Base-by-base conservation (phyloP, 257 asterid genomes). In the Solanum pennellii region DNA sequence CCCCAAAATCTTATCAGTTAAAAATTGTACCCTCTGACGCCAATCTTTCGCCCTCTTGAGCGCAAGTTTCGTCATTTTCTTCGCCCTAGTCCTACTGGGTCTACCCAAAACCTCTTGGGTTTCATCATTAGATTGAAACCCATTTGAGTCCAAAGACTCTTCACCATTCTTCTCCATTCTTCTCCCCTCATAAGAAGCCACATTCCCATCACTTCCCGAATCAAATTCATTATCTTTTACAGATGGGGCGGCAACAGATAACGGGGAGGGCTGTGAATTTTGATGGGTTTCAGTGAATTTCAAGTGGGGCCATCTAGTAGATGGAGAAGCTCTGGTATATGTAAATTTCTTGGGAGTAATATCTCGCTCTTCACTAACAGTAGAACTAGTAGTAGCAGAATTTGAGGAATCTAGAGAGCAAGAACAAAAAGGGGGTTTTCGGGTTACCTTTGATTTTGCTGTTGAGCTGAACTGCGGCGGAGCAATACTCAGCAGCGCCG, bases 281-380 rank as follows among this genome's bases (percentile, higher is more conserved):
- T 86, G 56, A 4, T 87, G 92, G 82, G 89, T 87, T 33, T 93
- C 98, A 0, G 62, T 71, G 87, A 94, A 92, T 89, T 92, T 93
- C 90, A 94, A 91, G 94, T 95, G 97, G 77, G 99, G 99, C 99
- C 99, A 97, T 90, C 99, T 95, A 23, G 93, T 93, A 21, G 98
- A 90, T 5, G 99, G 99, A 47, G 95, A 93, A 83, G 99, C 98
- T 93, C 98, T 93, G 27, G 95, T 92, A 84, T 97, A 97, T 62
- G 93, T 93, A 69, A 97, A 97, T 88, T 93, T 94, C 73, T 91
- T 93, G 9, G 86, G 56, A 23, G 92, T 69, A 89, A 87, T 86
- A 88, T 88, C 95, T 87, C 90, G 93, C 76, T 94, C 82, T 39
- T 74, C 94, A 5, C 85, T 89, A 33, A 41, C 75, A 39, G 91